Evolutionary conservation across 495 filamentous ascomycete species (phyloP).

Genomic region (Alectoria sarmentosa): DNA sequence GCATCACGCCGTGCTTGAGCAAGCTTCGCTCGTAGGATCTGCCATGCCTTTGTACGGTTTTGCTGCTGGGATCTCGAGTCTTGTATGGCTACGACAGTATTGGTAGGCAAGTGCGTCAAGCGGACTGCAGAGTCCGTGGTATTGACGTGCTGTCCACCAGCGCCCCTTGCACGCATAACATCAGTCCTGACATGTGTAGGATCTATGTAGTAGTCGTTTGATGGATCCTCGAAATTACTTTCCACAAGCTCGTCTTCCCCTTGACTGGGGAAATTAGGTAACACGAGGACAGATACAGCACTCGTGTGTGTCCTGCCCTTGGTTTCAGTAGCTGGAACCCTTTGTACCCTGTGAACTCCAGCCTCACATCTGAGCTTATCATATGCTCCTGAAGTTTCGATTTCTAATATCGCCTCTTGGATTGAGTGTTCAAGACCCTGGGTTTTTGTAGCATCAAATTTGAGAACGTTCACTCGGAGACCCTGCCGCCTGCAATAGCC

Average conservation of each 20-base stretch:
- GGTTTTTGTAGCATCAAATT: conserved; percentile 44
- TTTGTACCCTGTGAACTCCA: conserved; percentile 91
- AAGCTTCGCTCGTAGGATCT: conserved; percentile 70
- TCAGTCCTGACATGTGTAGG: conserved; percentile 79
- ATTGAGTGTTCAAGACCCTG: conserved; percentile 50
- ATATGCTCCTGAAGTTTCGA: conserved; percentile 72
- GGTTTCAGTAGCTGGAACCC: conserved; percentile 82
- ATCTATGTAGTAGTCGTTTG: conserved; percentile 84
- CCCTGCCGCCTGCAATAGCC: conserved; percentile 61
- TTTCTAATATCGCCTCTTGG: conserved; percentile 79
- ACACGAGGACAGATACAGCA: conserved; percentile 81
- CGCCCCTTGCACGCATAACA: conserved; percentile 85
- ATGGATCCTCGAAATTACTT: conserved; percentile 65
- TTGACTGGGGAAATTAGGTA: conserved; percentile 71
- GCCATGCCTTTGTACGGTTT: conserved; percentile 84
- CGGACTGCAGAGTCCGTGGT: conserved; percentile 95
- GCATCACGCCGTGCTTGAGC: conserved; percentile 76
- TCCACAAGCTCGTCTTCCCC: conserved; percentile 38
- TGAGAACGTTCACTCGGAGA: conserved; percentile 51
- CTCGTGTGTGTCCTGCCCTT: conserved; percentile 90
- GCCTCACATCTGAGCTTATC: conserved; percentile 74
- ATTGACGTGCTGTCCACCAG: conserved; percentile 96
- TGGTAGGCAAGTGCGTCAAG: conserved; percentile 85
- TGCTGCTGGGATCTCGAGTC: conserved; percentile 84
- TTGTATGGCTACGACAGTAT: conserved; percentile 80